These are phyloP conservation scores for Claviceps arundinis DNA, from an alignment of 2,329 filamentous ascomycete genomes.

Conservation along the genomic window DNA sequence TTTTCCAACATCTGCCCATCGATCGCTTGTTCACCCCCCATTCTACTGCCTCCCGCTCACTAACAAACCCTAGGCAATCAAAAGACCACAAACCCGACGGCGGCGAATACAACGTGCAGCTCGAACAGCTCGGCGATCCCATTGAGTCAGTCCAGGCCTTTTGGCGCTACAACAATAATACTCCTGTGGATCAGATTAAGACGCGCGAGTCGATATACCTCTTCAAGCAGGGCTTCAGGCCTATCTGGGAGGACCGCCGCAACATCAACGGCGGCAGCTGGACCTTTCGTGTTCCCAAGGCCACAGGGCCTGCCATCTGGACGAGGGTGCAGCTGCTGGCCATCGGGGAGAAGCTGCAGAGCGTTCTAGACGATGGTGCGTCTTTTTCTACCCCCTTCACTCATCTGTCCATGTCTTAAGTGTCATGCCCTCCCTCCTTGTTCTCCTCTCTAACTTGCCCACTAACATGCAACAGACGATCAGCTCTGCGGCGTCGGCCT, in stretches of 20 bases:
- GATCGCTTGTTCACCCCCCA: too few relatives aligned
- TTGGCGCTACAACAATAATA: slow-evolving; percentile 73
- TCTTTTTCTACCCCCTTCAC: slow-evolving; percentile 4
- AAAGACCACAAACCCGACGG: slow-evolving; percentile 32
- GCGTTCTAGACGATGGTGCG: slow-evolving; percentile 56
- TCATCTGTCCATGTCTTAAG: background rate
- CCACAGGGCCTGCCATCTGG: slow-evolving; percentile 61
- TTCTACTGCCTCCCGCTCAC: background rate
- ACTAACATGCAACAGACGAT: slow-evolving; percentile 39
- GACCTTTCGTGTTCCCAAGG: slow-evolving; percentile 83
- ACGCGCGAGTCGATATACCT: slow-evolving; percentile 68
- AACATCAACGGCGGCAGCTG: slow-evolving; percentile 79
- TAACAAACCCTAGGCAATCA: slow-evolving; percentile 15
- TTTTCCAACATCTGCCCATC: background rate
- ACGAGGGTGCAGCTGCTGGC: slow-evolving; percentile 69
- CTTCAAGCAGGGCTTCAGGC: slow-evolving; percentile 65
- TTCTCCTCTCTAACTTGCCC: background rate
- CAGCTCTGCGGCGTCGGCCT: slow-evolving; percentile 85
- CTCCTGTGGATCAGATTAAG: slow-evolving; percentile 61
- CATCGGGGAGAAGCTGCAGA: slow-evolving; percentile 69
- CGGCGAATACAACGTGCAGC: slow-evolving; percentile 37
- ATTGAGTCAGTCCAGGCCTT: slow-evolving; percentile 78
- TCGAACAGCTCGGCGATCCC: slow-evolving; percentile 49
- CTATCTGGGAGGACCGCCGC: slow-evolving; percentile 74
- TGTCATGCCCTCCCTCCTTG: too few relatives aligned